A percentile compares a stretch with the other conserved stretches of the same genome.
phyloP scores from a whole-genome alignment of 352 stramenopile species.

The Phytophthora syringae region DNA sequence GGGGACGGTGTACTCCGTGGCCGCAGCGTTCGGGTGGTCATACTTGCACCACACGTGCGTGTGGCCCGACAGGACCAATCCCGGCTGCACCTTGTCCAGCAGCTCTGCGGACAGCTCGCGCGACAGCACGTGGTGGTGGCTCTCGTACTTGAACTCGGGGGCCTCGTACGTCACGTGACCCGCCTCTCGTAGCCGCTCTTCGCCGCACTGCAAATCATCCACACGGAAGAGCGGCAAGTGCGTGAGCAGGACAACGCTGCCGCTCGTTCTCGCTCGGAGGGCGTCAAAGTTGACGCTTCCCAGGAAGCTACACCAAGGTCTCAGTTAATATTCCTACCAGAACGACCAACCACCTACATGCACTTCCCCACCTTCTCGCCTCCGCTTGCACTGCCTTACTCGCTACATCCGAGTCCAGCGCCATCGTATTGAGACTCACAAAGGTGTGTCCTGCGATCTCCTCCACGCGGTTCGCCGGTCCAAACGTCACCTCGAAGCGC shows the following conservation, averaged over 20 bases:
- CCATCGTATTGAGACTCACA: slow-evolving; percentile 82
- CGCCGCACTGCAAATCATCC: slow-evolving; percentile 66
- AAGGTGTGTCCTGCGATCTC: slow-evolving; percentile 61
- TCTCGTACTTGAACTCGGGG: slow-evolving; percentile 65
- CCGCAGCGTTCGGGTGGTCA: slow-evolving; percentile 30
- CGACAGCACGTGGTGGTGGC: slow-evolving; percentile 77
- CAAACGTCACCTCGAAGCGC: slow-evolving; percentile 70
- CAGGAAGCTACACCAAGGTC: slow-evolving; percentile 48
- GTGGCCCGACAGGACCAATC: slow-evolving; percentile 73
- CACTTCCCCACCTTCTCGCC: slow-evolving; percentile 67
- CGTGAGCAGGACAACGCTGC: slow-evolving; percentile 59
- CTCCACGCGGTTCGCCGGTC: slow-evolving; percentile 56
- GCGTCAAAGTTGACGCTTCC: slow-evolving; percentile 43
- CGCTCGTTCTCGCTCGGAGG: slow-evolving; percentile 25
- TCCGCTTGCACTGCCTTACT: slow-evolving; percentile 56
- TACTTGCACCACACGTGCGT: slow-evolving; percentile 78
- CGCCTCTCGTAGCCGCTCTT: slow-evolving; percentile 46
- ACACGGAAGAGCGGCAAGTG: slow-evolving; percentile 67
- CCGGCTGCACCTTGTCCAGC: slow-evolving; percentile 52
- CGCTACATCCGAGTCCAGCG: slow-evolving; percentile 64
- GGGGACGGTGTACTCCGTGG: slow-evolving; percentile 70
- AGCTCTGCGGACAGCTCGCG: slow-evolving; percentile 55
- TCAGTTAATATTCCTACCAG: not conserved
- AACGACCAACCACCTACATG: not conserved
- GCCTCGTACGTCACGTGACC: slow-evolving; percentile 87